Base-by-base conservation (phyloP, 192 early-diverging fungal species). In the Funneliformis mosseae region DNA sequence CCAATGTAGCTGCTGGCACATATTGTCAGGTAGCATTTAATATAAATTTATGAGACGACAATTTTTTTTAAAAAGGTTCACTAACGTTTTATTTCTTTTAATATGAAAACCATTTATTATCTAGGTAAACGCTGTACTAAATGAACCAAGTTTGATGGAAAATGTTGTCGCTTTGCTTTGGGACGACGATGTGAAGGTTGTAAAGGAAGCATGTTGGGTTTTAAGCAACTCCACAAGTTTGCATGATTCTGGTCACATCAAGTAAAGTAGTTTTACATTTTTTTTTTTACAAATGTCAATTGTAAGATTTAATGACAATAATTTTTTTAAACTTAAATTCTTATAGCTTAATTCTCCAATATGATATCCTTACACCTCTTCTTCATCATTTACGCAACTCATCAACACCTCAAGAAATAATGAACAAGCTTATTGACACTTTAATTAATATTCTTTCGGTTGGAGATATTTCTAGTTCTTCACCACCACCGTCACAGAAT, bases 121-220 rank as follows among this genome's bases (percentile, higher is more conserved):
- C 18, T 39, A 73, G 71, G 71, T 73, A 18, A 28, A 73, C 4
- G 42, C 71, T 16, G 71, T 73, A 27, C 41, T 73, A 25, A 73
- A 42, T n/a, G 71, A 73, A 25, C 45, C 45, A 50, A 73, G 50
- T 16, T 21, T 73, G 28, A 48, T 73, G 45, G 45, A 73, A 25
- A 73, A 25, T 50, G 27, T 73, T 48, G 71, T 73, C 45, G 45
- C 71, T 16, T 50, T 73, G 43, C 71, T 73, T 73, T 73, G 71
- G 71, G 71, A 73, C 45, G 50, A 14, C 21, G 71, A 73, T 46
- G 45, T 73, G 46, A 73, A 73, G 28, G 71, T 73, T 27, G 71
- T 73, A 3, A 73, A 73, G 33, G 71, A 73, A 73, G 71, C 71
- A 28, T 73, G 71, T 33, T 73, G 71, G 71, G 71, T 73, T 23